Conservation (phyloP, 805 yeast species). For the Cyberlindnera maritima region DNA sequence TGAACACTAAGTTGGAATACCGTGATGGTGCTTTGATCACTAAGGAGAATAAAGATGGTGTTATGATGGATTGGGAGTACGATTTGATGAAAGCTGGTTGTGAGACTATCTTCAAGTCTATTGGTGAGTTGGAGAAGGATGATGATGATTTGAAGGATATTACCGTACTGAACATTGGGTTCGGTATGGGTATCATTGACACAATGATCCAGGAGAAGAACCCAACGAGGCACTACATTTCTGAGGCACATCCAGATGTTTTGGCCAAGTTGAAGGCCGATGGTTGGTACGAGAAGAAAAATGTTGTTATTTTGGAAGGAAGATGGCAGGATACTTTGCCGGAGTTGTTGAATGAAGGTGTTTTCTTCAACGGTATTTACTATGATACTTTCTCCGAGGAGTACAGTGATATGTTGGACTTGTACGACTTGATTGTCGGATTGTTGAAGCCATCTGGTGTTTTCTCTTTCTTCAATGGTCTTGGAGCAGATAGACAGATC, state of each 20-base stretch:
- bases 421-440: slow-evolving; percentile 81
- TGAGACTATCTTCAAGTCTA: slow-evolving; percentile 58
- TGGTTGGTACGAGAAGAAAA: slow-evolving; percentile 79
- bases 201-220: slow-evolving; percentile 56
- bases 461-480: slow-evolving; percentile 89
- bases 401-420: slow-evolving; percentile 81
- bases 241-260: slow-evolving; percentile 95
- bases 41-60: slow-evolving; percentile 72
- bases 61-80: slow-evolving; percentile 97
- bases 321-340: slow-evolving; percentile 88
- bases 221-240: slow-evolving; percentile 78
- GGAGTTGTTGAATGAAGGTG: slow-evolving; percentile 56
- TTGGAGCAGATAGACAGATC: slow-evolving; percentile 74
- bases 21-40: slow-evolving; percentile 70
- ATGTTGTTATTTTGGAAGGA: slow-evolving; percentile 79
- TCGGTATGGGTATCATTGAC: slow-evolving; percentile 97
- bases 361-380: slow-evolving; percentile 86
- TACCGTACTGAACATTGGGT: slow-evolving; percentile 79
- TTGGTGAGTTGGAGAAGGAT: slow-evolving; percentile 27
- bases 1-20: slow-evolving; percentile 66
- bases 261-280: slow-evolving; percentile 59
- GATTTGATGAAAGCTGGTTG: slow-evolving; percentile 80
- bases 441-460: slow-evolving; percentile 77
- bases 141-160: slow-evolving; percentile 36
- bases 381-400: slow-evolving; percentile 94